A percentile compares a stretch with the other conserved stretches of the same genome.
These are phyloP conservation scores for Salix caprea DNA, from an alignment of 345 rosid species.

Conservation along the genomic window DNA sequence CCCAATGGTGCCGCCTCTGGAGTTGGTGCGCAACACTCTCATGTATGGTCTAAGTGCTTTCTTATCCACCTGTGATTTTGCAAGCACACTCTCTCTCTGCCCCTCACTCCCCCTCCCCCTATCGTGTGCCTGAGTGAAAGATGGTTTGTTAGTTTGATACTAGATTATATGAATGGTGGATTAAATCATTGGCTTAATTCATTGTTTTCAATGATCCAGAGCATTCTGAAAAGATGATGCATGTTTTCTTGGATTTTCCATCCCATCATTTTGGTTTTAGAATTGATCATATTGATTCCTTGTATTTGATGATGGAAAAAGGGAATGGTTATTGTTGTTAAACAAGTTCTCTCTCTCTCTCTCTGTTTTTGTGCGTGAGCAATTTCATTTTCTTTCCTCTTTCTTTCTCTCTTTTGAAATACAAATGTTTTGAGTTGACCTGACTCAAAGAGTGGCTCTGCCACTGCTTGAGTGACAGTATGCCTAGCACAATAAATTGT, in stretches of 20 bases:
- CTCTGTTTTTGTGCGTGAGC: background rate
- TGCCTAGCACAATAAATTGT: background rate
- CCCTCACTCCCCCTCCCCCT: background rate
- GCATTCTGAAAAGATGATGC: background rate
- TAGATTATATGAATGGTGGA: background rate
- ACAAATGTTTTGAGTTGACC: background rate
- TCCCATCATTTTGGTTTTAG: background rate
- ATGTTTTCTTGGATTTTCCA: background rate
- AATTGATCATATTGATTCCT: background rate
- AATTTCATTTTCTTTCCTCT: background rate
- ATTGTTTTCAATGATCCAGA: background rate
- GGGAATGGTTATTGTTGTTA: background rate
- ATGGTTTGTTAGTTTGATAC: background rate
- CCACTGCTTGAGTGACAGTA: background rate
- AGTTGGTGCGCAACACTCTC: constrained; percentile 98
- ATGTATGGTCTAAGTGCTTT: constrained; percentile 36
- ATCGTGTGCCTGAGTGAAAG: background rate
- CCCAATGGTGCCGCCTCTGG: constrained; percentile 99
- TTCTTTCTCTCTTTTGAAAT: background rate
- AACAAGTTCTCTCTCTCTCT: background rate
- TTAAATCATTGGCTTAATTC: background rate
- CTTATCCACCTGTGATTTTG: background rate
- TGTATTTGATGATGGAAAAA: background rate
- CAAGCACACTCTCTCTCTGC: background rate
- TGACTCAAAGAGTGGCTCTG: background rate